Evolutionary conservation across 306 rosid genomes (phyloP), one percentile per base, ranked within the genome.

Genomic region (Chamaecrista fasciculata): DNA sequence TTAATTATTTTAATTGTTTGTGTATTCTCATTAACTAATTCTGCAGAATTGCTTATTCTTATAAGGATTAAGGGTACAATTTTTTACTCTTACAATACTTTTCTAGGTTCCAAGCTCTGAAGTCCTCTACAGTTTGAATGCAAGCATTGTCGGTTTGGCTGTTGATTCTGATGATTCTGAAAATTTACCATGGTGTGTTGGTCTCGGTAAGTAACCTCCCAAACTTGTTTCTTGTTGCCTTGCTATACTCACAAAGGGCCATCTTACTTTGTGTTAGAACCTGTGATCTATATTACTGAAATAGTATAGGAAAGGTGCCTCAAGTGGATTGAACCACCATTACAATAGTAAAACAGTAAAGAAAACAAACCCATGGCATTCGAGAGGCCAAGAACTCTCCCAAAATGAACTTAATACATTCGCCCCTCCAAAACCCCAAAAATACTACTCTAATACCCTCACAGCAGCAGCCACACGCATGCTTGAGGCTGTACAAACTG

Each of bases 101-200:
- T 83, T 70, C 78, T 43, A 94, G 98, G 91, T 94, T 73, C 89
- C 97, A 51, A 76, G 78, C 66, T 75, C 87, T 49, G 93, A 94
- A 66, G 62, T 74, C 56, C 81, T 80, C 80, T 86, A 81, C 81
- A 78, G 92, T 79, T 76, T 94, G 84, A 94, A 90, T 70, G 97
- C 86, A 75, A 78, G 84, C 62, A 86, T 88, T 66, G 97, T 90
- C 70, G 98, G 96, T 69, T 88, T 94, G 76, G 95, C 97, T 18
- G 80, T 84, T 79, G 82, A 89, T 80, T 76, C 86, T 76, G 82
- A 84, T 67, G 83, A 50, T 70, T 64, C 85, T 46, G 84, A 78
- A 77, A 84, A 61, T 47, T 76, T 81, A 67, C 88, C 96, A 33
- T 86, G 86, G 87, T 86, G 95, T 81, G 79, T 86, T 74, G 98